Base-by-base conservation (phyloP, 2,329 filamentous ascomycete genomes). In the Cercospora berteroae region DNA sequence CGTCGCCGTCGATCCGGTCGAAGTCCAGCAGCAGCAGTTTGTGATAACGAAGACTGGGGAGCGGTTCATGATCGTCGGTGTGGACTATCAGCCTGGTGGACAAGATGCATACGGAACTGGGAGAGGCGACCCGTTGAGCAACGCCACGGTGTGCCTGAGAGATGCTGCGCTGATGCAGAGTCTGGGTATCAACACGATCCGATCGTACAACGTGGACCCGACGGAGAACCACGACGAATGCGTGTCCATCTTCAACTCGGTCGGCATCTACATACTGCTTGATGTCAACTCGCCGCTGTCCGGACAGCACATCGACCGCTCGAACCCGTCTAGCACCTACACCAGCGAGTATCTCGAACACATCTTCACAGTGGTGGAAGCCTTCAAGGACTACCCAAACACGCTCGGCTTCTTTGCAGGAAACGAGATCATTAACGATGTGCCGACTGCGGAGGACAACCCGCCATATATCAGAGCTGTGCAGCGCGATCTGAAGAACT, bases 371-470 rank as follows among this genome's bases (percentile, higher is more conserved):
- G 82, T 90, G 42, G 85, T 90, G 42, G 88, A 90, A 77, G 86
- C 85, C 5, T 90, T 90, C 83, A 89, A 89, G 77, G 78, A 82
- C 72, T 90, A 87, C 78, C 86, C 87, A 65, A 90, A 90, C 78
- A 84, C 85, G 2, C 81, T 90, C 27, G 88, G 84, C 44, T 90
- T 90, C 82, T 89, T 91, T 76, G 83, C 86, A 29, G 88, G 86
- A 39, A 90, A 91, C 74, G 88, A 90, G 77, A 85, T 90, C 60
- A 89, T 90, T 80, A 89, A 89, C 73, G 84, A 89, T 74, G 76
- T 87, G 39, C 65, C 69, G 10, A 86, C 83, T 58, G 80, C 81
- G 31, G 75, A 84, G 70, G 74, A 79, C 60, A 86, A 85, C 61
- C 87, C 87, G 16, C 82, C 82, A 55, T 88, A 89, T 77, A 84